Base-by-base conservation (phyloP, 441 rosid genomes). In the Capsella rubella region DNA sequence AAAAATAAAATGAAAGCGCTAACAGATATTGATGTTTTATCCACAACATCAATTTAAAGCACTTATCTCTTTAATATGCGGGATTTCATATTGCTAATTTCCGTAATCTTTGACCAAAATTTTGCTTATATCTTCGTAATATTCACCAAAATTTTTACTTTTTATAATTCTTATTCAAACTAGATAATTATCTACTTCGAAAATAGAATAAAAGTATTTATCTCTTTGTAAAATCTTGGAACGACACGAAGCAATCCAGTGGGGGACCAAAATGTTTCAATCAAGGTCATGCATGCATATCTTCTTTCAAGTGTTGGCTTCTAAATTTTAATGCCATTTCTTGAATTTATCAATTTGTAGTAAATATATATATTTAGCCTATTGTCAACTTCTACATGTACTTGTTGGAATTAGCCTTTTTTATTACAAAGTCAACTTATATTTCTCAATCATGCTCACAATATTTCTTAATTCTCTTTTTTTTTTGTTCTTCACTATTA, bases 221-320 rank as follows among this genome's bases (percentile, higher is more conserved):
- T 16, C 18, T 16, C 18, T 16, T 16, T 37, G 13, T 39, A 39
- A 39, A 3, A 14, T 27, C 54, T 72, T 43, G 29, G 78, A 67
- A 67, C 4, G 62, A 21, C 61, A 59, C 64, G 43, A 75, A 68
- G 62, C 52, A 75, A 68, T 39, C 43, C 43, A 75, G 74, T 75
- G 69, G 69, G 25, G 64, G 69, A 12, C n/a, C 46, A n/a, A 42
- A 42, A 42, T 5, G 51, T 34, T 69, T 21, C 75, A 69, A 69
- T 75, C 70, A 69, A 75, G 0, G 75, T 69, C 75, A 69, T 62
- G 70, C 79, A 75, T 75, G 79, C 74, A 75, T 76, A 76, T 69
- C 65, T 69, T 21, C 25, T 21, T 21, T 61, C 2, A 61, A 54
- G 25, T 42, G 74, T 16, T 68, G 42, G 27, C 12, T 58, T 21